Evolutionary conservation across 2,329 filamentous ascomycete genomes (phyloP).

Genomic region (Fusarium algeriense): DNA sequence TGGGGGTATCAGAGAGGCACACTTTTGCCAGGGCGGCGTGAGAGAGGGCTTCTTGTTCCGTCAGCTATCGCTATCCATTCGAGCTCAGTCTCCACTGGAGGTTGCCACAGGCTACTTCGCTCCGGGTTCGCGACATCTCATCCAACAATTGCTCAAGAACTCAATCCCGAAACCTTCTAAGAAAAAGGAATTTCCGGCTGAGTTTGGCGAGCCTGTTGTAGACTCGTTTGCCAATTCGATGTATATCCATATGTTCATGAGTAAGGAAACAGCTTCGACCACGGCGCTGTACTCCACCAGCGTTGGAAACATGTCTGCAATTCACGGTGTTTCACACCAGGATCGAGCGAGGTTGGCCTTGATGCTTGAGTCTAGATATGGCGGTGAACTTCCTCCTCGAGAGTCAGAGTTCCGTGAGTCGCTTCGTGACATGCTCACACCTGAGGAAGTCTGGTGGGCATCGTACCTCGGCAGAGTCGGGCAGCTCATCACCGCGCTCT

Average conservation of each 20-base stretch:
- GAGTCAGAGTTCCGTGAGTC: constrained; percentile 67
- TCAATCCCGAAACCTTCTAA: constrained; percentile 57
- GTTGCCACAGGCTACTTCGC: constrained; percentile 69
- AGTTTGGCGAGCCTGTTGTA: constrained; percentile 61
- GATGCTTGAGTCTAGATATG: constrained; percentile 73
- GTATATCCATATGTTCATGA: constrained; percentile 63
- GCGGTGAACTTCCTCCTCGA: constrained; percentile 69
- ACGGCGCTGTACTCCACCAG: constrained; percentile 73
- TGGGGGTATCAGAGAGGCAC: constrained; percentile 67
- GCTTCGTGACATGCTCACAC: constrained; percentile 65
- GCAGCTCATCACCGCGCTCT: constrained; percentile 67
- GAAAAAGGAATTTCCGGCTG: constrained; percentile 51
- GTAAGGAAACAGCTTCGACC: constrained; percentile 67
- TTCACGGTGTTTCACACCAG: constrained; percentile 72
- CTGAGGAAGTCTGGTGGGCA: constrained; percentile 73
- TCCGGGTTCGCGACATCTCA: constrained; percentile 57
- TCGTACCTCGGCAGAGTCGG: constrained; percentile 72
- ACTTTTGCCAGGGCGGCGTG: constrained; percentile 79
- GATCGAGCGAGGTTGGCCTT: constrained; percentile 72
- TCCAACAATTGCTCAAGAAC: constrained; percentile 62
- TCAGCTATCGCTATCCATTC: constrained; percentile 59
- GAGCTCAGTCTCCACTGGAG: constrained; percentile 68
- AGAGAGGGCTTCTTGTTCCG: constrained; percentile 75
- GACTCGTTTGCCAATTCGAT: constrained; percentile 70
- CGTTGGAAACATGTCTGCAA: constrained; percentile 70